Evolutionary conservation across 768 basidiomycete genomes (phyloP), one percentile per base, ranked within the genome.

Genomic region (Psilocybe azurescens): DNA sequence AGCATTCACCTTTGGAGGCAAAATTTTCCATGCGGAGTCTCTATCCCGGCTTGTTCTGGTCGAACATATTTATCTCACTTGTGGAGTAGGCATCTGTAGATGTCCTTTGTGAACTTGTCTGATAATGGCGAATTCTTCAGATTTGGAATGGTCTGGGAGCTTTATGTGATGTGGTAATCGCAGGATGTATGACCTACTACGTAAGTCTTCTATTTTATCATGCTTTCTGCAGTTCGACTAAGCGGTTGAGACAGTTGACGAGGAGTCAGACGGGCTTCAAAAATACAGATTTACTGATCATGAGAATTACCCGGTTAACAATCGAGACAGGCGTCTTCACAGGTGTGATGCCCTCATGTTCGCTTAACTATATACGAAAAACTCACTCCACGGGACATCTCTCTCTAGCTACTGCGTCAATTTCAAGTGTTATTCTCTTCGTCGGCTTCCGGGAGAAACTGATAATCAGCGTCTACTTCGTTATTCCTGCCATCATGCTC

Each of bases 241-340:
- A 63, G 41, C 53, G 29, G 29, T 14, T 7, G 2, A 13, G 10
- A 48, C 38, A 70, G 69, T 64, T 72, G 14, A 64, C 67, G 4
- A 68, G 66, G 33, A 72, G 67, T 56, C 69, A 71, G 29, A 71
- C 67, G 14, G 66, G 69, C 3, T 74, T 70, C 55, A 65, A 61
- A 33, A 58, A 68, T 20, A 76, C 72, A 0, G 67, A 70, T 24
- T 53, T 66, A 3, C 66, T 72, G 36, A 68, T 77, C 4, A 67
- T 70, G 13, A 67, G 70, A 38, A 65, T 76, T 7, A 69, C 75
- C n/a, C 70, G 74, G n/a, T 62, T 77, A 46, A 73, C 71, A 0
- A 70, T 77, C n/a, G 76, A 79, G 61, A 79, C 78, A 7, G 76
- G 77, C 4, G 59, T 68, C 3, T 46, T 72, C 14, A 77, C 76